Base-by-base conservation (phyloP, 1,284 basidiomycete species). In the Trichosporon faecale region DNA sequence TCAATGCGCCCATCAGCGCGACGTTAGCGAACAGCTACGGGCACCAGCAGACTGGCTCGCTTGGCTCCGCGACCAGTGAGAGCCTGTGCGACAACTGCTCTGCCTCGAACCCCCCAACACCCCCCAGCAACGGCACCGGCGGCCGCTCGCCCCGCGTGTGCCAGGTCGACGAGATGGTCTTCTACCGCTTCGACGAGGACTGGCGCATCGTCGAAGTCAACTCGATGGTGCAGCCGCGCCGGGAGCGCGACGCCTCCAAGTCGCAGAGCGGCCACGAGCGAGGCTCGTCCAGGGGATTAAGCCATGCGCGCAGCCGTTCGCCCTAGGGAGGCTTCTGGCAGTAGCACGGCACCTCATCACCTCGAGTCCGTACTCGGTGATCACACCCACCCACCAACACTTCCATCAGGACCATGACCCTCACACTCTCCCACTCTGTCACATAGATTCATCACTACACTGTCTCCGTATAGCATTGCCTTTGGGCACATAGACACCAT, bases 171-270 rank as follows among this genome's bases (percentile, higher is more conserved):
- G 66, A 69, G 37, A 44, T 68, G 25, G 71, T 70, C 46, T 68
- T 72, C 37, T 72, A 72, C 66, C 64, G 44, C 57, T 72, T 70
- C 21, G 71, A 72, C 65, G 65, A 70, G 46, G 25, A 68, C 64
- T 72, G 71, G 71, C 44, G 61, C 23, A 72, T 72, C 60, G 37
- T 46, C 64, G 55, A 67, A 16, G 68, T 72, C 12, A 64, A 61
- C 64, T 70, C 64, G 49, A 66, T 64, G 61, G 29, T 64, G 21
- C 65, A 71, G 46, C 21, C 52, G 14, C 64, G 64, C 14, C 65
- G 27, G 27, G 65, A 49, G 40, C 35, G 35, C 35, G 35, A 37
- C 65, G 12, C 25, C 12, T 27, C 65, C 27, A 65, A 29, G 64
- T n/a, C 37, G 12, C n/a, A 44, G 64, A 5, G 21, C 4, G 11